Base-by-base conservation (phyloP, 345 rosid genomes). In the Luvunga scandens region DNA sequence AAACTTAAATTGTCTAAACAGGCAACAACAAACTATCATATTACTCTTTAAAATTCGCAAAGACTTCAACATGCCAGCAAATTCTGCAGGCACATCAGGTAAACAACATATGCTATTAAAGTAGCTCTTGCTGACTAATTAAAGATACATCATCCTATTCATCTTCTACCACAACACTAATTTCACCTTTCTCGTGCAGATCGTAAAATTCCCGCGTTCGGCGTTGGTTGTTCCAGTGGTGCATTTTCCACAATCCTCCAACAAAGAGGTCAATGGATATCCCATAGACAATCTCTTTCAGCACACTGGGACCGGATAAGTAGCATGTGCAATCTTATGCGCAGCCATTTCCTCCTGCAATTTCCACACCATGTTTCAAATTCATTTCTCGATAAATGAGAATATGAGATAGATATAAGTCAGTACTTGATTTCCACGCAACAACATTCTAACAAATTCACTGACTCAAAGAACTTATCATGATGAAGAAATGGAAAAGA, bases 171-270 rank as follows among this genome's bases (percentile, higher is more conserved):
- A 83, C 87, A 25, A 78, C 79, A 30, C 79, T 80, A 72, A 88
- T 84, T 7, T 60, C 86, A 34, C 85, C 88, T 81, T 55, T 86
- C 56, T 85, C 84, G 8, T 85, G 85, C 63, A 85, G 82, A 66
- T 85, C 74, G 12, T 88, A 79, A 59, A 88, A 88, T 73, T 79
- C 82, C 73, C 76, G 81, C 12, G 80, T 69, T 65, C 76, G 72
- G 73, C 71, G 84, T 64, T 88, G 88, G 79, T 74, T 12, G 24
- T 87, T 87, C 88, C 90, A 85, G 55, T 84, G 88, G 71, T 82
- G 75, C 86, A 79, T 82, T 71, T 88, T 88, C 86, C 88, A 88
- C 9, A 84, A 45, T 10, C 76, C 48, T 79, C 88, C 86, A 1
- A 72, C 87, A 24, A 75, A n/a, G 13, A 85, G 50, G 24, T 83